Evolutionary conservation across 2,329 filamentous ascomycete species (phyloP).

Genomic region (Lomentospora prolificans): DNA sequence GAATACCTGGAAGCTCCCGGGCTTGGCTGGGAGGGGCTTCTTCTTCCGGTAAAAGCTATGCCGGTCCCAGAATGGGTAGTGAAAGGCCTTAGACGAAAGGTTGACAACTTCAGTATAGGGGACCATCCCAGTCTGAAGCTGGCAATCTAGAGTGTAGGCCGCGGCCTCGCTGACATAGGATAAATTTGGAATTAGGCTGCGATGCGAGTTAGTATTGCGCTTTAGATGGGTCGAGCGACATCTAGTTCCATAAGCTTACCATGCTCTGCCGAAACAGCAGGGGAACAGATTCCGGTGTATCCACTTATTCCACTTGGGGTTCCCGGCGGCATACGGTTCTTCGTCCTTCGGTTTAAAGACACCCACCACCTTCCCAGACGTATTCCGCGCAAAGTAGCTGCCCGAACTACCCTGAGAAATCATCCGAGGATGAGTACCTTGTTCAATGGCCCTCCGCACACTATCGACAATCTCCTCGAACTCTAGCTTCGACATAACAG

Average conservation of each 20-base stretch:
- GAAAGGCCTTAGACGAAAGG: constrained; percentile 92
- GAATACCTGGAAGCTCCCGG: constrained; percentile 95
- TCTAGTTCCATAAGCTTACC: constrained; percentile 34
- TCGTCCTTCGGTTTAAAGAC: constrained; percentile 99
- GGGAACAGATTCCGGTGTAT: constrained; percentile 96
- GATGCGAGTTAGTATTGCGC: constrained; percentile 14
- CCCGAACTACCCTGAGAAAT: constrained; percentile 96
- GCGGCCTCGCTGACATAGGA: constrained; percentile 97
- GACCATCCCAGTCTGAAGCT: constrained; percentile 82
- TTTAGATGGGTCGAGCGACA: constrained; percentile 4
- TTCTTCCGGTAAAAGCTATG: constrained; percentile 79
- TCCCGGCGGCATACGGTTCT: constrained; percentile 91
- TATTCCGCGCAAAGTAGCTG: constrained; percentile 92
- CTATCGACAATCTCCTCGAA: constrained; percentile 87
- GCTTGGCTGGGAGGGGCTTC: constrained; percentile 78
- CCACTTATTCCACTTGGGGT: constrained; percentile 99
- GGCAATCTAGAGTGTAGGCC: constrained; percentile 86
- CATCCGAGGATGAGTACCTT: constrained; percentile 87
- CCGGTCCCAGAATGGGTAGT: constrained; percentile 96
- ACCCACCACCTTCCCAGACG: constrained; percentile 85
- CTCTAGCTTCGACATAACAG: constrained; percentile 63
- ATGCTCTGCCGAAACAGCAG: constrained; percentile 91
- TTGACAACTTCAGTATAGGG: constrained; percentile 94
- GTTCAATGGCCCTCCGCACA: constrained; percentile 79
- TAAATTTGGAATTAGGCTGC: constrained; percentile 81